Evolutionary conservation across 345 rosid genomes (phyloP), one percentile per base, ranked within the genome.

Genomic region (Eutrema heterophyllum): DNA sequence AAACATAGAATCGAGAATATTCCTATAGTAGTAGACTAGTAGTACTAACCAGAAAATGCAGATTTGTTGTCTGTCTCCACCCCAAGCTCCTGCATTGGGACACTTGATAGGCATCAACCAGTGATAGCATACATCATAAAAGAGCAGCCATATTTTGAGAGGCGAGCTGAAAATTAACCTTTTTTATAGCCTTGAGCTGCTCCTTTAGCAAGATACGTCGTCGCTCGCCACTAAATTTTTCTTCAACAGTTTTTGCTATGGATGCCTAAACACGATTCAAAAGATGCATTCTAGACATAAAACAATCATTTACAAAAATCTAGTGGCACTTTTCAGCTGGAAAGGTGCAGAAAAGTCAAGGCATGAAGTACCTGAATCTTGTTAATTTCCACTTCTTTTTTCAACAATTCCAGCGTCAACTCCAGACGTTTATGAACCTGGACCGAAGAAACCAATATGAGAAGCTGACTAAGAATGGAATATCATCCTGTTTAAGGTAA

Each of bases 191-290:
- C 82, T 86, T 91, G 57, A 93, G 94, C 70, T 93, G 98, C 79
- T 93, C 98, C 57, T 91, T 89, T 83, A 93, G 80, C 79, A 93
- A 83, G 78, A 81, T 83, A 29, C 88, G 94, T 0, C 91, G 85
- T 65, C 87, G 89, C 83, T 93, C 97, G 16, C 96, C 96, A 58
- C 95, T 87, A 62, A 94, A 84, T 82, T 89, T 89, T 72, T 89
- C 97, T 78, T 94, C 97, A 73, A 89, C 85, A 66, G 96, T 89
- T 82, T 89, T 94, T n/a, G 96, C 93, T 66, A 91, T 91, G 9
- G 96, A 81, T 79, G 89, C 91, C 97, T 91, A 79, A 30, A 66
- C 14, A 71, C 30, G 68, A 70, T 18, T 61, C 40, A 56, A 51
- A 70, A 51, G 26, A 40, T 21, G 11, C 36, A 35, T 44, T 26